Base-by-base conservation (phyloP, 768 basidiomycete genomes). In the Termitomyces sp. region DNA sequence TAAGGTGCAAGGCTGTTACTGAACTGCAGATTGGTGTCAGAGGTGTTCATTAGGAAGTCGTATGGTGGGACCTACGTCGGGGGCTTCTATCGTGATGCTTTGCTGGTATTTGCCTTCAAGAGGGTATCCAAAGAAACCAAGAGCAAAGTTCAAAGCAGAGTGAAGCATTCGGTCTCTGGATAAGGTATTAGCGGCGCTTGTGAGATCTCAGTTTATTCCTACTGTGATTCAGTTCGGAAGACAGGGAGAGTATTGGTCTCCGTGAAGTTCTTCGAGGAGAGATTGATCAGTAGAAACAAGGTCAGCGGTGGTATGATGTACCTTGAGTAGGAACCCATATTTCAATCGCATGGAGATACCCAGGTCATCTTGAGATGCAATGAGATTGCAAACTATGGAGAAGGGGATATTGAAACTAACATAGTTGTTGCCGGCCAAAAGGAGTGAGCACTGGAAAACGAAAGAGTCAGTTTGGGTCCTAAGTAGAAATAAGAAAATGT, bases 1-100 rank as follows among this genome's bases (percentile, higher is more conserved):
- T 94, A 94, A 3, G 94, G 94, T 0, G 92, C 80, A 3, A 97
- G 82, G 1, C 92, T 94, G 68, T 89, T 89, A 71, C 92, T 92
- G 68, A 87, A 90, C 80, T 88, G 50, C 24, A 22, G 0, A 8
- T 3, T 7, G 22, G 44, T 26, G 8, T 45, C 7, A 16, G 44
- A 45, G 14, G 14, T 26, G 24, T 13, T 8, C 14, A 9, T 14
- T 26, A 4, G 3, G 22, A 60, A 63, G 9, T 10, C 84, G 68
- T 75, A 77, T 88, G 14, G 24, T 16, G 24, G n/a, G 1, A 16
- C 7, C 79, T 81, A 45, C 44, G 24, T 45, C 0, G 70, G 46
- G 12, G 16, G 73, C 79, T 69, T 93, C 89, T 49, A 92, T 87
- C 20, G 81, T 89, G 54, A 91, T 84, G 48, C 83, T 83, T 68